Conservation (phyloP, 257 asterid genomes). For the Thymus quinquecostatus region DNA sequence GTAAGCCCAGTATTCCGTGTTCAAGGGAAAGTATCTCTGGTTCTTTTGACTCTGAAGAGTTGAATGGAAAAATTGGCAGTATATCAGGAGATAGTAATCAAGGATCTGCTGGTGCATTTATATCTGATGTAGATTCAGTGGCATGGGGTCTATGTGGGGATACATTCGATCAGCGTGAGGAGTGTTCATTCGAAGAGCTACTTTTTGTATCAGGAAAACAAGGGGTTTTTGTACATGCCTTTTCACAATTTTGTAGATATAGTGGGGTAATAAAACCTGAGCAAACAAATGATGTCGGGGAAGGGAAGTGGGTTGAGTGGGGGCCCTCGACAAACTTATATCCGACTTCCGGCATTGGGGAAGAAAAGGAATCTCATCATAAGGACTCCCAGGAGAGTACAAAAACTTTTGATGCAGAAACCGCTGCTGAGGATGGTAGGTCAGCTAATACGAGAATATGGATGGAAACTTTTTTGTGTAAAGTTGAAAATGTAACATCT, state of each 20-base stretch:
- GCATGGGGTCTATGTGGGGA: conserved; percentile 84
- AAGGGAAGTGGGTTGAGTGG: conserved; percentile 90
- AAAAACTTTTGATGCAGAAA: conserved; percentile 34
- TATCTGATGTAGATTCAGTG: conserved; percentile 74
- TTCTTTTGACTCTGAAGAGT: conserved; percentile 43
- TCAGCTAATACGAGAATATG: conserved; percentile 56
- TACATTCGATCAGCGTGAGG: conserved; percentile 56
- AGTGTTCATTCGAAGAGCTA: conserved; percentile 58
- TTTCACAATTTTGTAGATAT: conserved; percentile 47
- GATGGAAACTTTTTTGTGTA: conserved; percentile 67
- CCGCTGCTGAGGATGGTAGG: conserved; percentile 42
- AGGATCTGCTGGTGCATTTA: conserved; percentile 47
- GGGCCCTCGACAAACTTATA: conserved; percentile 57
- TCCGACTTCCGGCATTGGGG: conserved; percentile 35
- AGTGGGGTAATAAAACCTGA: conserved; percentile 40
- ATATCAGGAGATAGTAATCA: conserved; percentile 38
- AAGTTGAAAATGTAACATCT: conserved; percentile 57
- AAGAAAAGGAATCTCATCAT: conserved; percentile 31
- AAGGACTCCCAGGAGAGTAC: conserved; percentile 36
- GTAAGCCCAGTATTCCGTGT: conserved; percentile 40
- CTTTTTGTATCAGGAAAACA: conserved; percentile 79
- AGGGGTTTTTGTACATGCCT: conserved; percentile 86
- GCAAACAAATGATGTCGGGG: conserved; percentile 49
- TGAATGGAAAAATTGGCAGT: conserved; percentile 37
- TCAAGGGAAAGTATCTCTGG: conserved; percentile 41